Percentiles rank a stretch among this genome's conserved stretches.
phyloP scores from a whole-genome alignment of 768 basidiomycete genomes.

The Suillus cothurnatus region DNA sequence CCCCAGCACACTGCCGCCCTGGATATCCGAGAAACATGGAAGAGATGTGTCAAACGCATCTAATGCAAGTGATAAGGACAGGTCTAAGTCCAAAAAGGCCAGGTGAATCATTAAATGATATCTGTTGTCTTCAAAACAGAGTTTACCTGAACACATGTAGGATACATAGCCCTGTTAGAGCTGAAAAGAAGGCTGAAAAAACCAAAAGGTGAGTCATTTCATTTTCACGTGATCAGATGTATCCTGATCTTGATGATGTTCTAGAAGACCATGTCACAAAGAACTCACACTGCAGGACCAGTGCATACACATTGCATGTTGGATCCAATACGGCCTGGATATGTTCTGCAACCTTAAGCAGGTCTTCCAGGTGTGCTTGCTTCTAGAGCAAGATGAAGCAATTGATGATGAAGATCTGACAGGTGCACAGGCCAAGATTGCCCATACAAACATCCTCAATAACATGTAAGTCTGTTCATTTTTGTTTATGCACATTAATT shows the following conservation, averaged over 20 bases:
- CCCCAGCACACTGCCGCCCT: too few species aligned
- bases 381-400: slow-evolving; percentile 4
- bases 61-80: background rate
- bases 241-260: background rate
- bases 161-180: too few species aligned
- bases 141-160: background rate
- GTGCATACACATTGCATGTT: slow-evolving; percentile 7
- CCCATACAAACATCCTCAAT: background rate
- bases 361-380: slow-evolving; percentile 2
- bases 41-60: background rate
- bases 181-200: too few species aligned
- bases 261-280: slow-evolving; percentile 1
- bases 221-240: background rate
- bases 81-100: background rate
- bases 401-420: background rate
- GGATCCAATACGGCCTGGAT: slow-evolving; percentile 4
- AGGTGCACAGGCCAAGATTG: background rate
- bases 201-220: background rate
- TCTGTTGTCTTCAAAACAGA: background rate
- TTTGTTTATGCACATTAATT: background rate
- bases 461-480: slow-evolving; percentile 1
- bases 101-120: background rate
- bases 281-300: background rate
- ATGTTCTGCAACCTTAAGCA: slow-evolving; percentile 8
- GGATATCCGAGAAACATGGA: background rate